Evolutionary conservation across 208 protist species (phyloP), one percentile per base, ranked within the genome.

Genomic region (Trypanosoma lewisi): DNA sequence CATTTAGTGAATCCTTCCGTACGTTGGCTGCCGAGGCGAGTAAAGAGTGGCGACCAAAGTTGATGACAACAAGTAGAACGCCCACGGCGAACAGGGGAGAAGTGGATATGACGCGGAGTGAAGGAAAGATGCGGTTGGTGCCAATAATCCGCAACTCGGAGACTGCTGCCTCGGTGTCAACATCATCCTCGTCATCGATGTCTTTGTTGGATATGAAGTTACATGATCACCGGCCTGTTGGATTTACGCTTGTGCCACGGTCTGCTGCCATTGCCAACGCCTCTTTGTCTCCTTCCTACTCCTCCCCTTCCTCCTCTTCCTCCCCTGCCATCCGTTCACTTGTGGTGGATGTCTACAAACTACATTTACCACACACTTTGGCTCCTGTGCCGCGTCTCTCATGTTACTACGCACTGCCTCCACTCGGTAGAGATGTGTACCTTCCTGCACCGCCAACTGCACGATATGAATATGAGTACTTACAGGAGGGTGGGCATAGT

Each of bases 1-100:
- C 87, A n/a, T 93, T 92, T 66, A 75, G 77, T 19, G 66, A 71
- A 1, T 60, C 67, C 14, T 96, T 96, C 59, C 61, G 75, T 50
- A 65, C 73, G 25, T 70, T 90, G 52, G 78, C 85, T 34, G 53
- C 70, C 27, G 71, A 78, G 19, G 55, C 67, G 14, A 44, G 41
- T 37, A 59, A 47, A 31, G 28, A 45, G 12, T 54, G 39, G 48
- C 17, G 16, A 14, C 39, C 51, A 8, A 19, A 28, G 31, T 34
- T 21, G 25, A 7, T 3, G 2, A 23, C 41, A 63, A 55, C 6
- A 12, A n/a, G 53, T 8, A 36, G 2, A 52, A 44, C 30, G 47
- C 1, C 19, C 34, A 11, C 6, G 28, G 27, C 27, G 21, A 27
- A 0, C 23, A 2, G 4, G 48, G 28, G 6, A 41, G 34, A 39